Evolutionary conservation across 805 yeast species (phyloP).

Genomic region (Nakazawaea holstii): DNA sequence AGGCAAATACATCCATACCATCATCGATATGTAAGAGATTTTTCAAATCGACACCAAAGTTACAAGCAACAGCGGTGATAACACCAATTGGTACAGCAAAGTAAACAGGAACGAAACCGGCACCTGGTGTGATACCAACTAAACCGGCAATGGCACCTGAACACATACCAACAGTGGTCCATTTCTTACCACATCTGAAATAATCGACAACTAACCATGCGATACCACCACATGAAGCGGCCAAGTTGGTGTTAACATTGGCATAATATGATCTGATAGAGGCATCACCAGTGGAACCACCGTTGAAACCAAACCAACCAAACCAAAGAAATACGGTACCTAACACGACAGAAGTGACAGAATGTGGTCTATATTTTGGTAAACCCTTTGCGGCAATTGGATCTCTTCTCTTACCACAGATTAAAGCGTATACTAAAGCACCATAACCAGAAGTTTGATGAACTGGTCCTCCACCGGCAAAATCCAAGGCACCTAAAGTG

Average conservation of each 20-base stretch:
- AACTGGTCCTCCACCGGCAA: constrained; percentile 99
- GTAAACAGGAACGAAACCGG: constrained; percentile 93
- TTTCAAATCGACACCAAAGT: constrained; percentile 82
- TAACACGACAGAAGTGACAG: constrained; percentile 82
- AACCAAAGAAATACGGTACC: constrained; percentile 97
- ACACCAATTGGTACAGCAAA: constrained; percentile 81
- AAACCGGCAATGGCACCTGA: constrained; percentile 92
- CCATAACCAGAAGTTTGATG: constrained; percentile 93
- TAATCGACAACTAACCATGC: constrained; percentile 93
- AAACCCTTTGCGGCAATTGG: constrained; percentile 61
- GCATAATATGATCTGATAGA: constrained; percentile 94
- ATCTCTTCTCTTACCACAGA: constrained; percentile 90
- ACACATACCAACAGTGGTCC: constrained; percentile 93
- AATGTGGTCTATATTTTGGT: constrained; percentile 92
- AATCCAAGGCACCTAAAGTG: constrained; percentile 81
- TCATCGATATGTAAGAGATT: constrained; percentile 73
- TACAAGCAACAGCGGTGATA: constrained; percentile 71
- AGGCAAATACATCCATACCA: constrained; percentile 90
- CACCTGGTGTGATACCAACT: constrained; percentile 95
- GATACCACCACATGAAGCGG: constrained; percentile 90
- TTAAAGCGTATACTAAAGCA: constrained; percentile 88
- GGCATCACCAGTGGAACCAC: constrained; percentile 95
- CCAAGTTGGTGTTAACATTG: constrained; percentile 84
- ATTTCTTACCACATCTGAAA: constrained; percentile 78
- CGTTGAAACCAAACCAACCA: constrained; percentile 99